Percentiles rank a stretch among this genome's conserved stretches.
These are phyloP conservation scores for Dendrocalamus sinicus DNA, from an alignment of 176 grass and related monocot genomes.

Conservation along the genomic window DNA sequence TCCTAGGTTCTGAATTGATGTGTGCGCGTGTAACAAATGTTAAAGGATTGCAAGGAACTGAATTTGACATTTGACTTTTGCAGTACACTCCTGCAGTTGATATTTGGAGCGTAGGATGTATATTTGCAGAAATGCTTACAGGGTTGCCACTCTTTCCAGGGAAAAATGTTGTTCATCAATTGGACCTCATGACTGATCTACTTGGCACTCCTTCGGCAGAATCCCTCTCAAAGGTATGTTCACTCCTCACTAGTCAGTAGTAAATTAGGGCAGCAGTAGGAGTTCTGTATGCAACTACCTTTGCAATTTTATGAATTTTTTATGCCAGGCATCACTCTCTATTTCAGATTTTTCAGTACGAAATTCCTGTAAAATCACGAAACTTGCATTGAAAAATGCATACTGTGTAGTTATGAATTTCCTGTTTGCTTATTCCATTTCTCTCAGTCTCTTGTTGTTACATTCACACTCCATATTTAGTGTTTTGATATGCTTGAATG, in stretches of 20 bases:
- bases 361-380: conserved; percentile 23
- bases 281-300: not conserved
- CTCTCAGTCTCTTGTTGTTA: not conserved
- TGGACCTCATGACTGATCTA: conserved; percentile 93
- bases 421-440: conserved; percentile 24
- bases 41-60: conserved; percentile 19
- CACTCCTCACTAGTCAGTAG: conserved; percentile 13
- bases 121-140: conserved; percentile 90
- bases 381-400: not conserved
- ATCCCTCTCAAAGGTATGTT: conserved; percentile 73
- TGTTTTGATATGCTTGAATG: not conserved
- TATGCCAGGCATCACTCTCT: not conserved
- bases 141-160: conserved; percentile 93
- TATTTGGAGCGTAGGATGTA: conserved; percentile 93
- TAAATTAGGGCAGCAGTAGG: not conserved
- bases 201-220: conserved; percentile 86
- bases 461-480: conserved; percentile 1
- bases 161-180: conserved; percentile 95
- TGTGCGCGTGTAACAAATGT: conserved; percentile 1
- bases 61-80: conserved; percentile 42
- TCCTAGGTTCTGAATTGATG: conserved; percentile 24
- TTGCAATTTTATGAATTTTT: not conserved
- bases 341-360: not conserved
- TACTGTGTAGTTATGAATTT: not conserved
- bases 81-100: conserved; percentile 97